A percentile compares a stretch with the other conserved stretches of the same genome.
These are phyloP conservation scores for Dichomitus squalens DNA, from an alignment of 1,284 basidiomycete species.

Conservation along the genomic window DNA sequence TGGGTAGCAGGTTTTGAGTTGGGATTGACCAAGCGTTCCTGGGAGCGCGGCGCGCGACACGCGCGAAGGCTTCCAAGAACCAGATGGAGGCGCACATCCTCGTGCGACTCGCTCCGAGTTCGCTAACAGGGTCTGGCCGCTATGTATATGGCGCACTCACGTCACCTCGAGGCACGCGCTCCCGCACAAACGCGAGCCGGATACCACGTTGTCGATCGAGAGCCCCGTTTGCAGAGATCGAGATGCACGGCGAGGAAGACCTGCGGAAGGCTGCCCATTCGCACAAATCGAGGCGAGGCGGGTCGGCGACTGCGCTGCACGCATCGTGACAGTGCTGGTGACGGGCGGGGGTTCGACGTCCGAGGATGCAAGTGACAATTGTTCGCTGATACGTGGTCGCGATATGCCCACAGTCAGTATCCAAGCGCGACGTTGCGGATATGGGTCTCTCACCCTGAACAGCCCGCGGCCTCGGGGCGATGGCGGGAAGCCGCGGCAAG, in stretches of 20 bases:
- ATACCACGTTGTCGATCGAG: too few species aligned
- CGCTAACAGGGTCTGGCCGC: too few species aligned
- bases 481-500: slow-evolving; percentile 4
- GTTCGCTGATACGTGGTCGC: neutral
- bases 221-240: too few species aligned
- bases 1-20: slow-evolving; percentile 16
- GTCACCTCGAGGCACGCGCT: too few species aligned
- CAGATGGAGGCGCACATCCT: neutral
- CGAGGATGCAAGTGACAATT: neutral
- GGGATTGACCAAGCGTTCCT: slow-evolving; percentile 22
- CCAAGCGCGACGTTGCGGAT: neutral
- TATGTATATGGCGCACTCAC: too few species aligned
- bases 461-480: slow-evolving; percentile 12
- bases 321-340: too few species aligned
- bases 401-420: neutral
- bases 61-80: neutral
- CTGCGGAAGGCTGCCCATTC: neutral
- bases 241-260: too few species aligned
- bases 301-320: neutral
- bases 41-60: slow-evolving; percentile 4
- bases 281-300: neutral
- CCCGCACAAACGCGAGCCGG: too few species aligned
- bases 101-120: too few species aligned
- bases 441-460: slow-evolving; percentile 14
- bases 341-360: too few species aligned